Conservation (phyloP, 805 yeast genomes). For the Wickerhamomyces hampshirensis region DNA sequence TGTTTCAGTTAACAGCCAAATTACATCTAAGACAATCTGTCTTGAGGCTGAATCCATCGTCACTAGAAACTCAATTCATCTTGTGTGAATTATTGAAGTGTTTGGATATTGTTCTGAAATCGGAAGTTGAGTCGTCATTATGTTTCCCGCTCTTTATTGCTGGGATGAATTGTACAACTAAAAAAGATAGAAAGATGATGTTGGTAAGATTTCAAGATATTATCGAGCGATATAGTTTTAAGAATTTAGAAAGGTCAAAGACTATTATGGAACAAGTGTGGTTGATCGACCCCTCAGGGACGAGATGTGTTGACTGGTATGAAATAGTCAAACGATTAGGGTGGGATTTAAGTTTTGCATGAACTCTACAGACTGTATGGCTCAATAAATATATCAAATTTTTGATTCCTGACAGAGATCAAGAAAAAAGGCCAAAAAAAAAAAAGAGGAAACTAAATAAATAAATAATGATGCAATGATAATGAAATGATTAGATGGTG, state of each 20-base stretch:
- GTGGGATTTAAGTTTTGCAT: conserved; percentile 78
- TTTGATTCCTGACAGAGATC: too few relatives aligned
- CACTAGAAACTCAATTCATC: conserved; percentile 58
- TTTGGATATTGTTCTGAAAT: conserved; percentile 56
- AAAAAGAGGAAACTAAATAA: neutral
- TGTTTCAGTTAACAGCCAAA: conserved; percentile 64
- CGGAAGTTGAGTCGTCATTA: conserved; percentile 65
- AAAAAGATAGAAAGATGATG: conserved; percentile 50
- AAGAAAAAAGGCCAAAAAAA: neutral
- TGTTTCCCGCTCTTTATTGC: conserved; percentile 78
- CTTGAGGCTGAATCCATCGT: conserved; percentile 51
- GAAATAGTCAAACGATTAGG: conserved; percentile 58
- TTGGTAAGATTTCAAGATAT: conserved; percentile 47
- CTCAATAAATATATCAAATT: neutral
- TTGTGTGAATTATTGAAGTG: conserved; percentile 49
- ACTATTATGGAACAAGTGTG: conserved; percentile 36
- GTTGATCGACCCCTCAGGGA: conserved; percentile 45
- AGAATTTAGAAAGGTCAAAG: conserved; percentile 47
- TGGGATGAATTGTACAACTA: conserved; percentile 59
- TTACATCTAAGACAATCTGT: conserved; percentile 66
- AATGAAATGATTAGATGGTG: too few relatives aligned
- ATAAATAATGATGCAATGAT: neutral
- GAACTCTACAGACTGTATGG: neutral
- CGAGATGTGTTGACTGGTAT: conserved; percentile 68
- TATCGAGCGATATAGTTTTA: conserved; percentile 60